phyloP scores from a whole-genome alignment of 2,329 filamentous ascomycete genomes.

The Verticillium albo-atrum region DNA sequence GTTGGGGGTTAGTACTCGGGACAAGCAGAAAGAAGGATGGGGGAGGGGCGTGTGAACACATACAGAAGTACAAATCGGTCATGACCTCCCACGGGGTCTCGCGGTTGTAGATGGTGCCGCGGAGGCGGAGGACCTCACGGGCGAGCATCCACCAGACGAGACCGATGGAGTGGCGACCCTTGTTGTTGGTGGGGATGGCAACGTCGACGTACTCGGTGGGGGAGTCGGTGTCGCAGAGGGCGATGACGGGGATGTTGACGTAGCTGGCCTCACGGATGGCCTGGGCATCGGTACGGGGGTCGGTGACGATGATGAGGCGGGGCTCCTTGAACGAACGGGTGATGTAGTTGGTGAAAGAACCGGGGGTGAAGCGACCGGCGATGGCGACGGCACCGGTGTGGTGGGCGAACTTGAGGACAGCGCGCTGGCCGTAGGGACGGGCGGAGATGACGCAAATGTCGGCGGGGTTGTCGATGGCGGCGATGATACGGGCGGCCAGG shows the following conservation, averaged over 20 bases:
- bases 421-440: constrained; percentile 98
- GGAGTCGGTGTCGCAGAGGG: constrained; percentile 97
- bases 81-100: constrained; percentile 99
- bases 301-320: constrained; percentile 98
- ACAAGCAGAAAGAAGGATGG: background rate
- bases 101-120: constrained; percentile 91
- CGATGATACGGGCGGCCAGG: constrained; percentile 97
- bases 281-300: constrained; percentile 98
- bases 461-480: constrained; percentile 97
- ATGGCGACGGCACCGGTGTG: constrained; percentile 98
- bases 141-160: constrained; percentile 99
- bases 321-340: constrained; percentile 99
- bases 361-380: constrained; percentile 98
- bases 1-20: background rate
- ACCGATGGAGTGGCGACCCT: constrained; percentile 98
- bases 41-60: constrained; percentile 22
- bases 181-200: constrained; percentile 99
- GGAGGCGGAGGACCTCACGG: constrained; percentile 98
- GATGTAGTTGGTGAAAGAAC: constrained; percentile 99
- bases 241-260: constrained; percentile 99
- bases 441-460: constrained; percentile 99
- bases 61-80: constrained; percentile 99
- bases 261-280: constrained; percentile 99
- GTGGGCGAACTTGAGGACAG: constrained; percentile 98
- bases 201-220: constrained; percentile 99